A percentile compares a stretch with the other conserved stretches of the same genome.
These are phyloP conservation scores for Durotheca rogersii DNA, from an alignment of 495 filamentous ascomycete species.

Conservation along the genomic window DNA sequence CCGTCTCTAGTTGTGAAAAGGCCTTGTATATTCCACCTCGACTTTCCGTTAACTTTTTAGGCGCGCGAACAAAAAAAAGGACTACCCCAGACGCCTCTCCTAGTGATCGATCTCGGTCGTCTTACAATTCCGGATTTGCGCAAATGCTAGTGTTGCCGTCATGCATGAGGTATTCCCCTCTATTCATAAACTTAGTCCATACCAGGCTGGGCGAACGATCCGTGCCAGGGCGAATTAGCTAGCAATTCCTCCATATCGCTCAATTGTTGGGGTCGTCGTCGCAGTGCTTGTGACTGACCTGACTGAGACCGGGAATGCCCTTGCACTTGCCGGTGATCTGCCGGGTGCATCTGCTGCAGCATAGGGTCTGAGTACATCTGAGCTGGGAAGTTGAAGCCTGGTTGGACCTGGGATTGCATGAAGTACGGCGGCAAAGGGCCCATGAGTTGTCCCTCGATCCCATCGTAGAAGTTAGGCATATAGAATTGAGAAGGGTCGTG, in stretches of 20 bases:
- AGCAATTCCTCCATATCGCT: conserved; percentile 46
- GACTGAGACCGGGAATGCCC: conserved; percentile 32
- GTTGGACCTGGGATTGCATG: conserved; percentile 40
- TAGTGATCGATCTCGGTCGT: conserved; percentile 22
- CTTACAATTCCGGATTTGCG: conserved; percentile 12
- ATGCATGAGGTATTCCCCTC: conserved; percentile 37
- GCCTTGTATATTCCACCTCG: conserved; percentile 9
- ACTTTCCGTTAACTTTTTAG: conserved; percentile 17
- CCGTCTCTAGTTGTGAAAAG: conserved; percentile 4
- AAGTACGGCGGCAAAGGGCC: conserved; percentile 49
- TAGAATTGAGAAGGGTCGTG: conserved; percentile 42
- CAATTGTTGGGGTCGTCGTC: conserved; percentile 34
- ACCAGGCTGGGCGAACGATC: conserved; percentile 34
- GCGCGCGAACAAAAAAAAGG: no score
- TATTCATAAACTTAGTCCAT: conserved; percentile 34
- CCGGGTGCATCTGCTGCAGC: conserved; percentile 29
- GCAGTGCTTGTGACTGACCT: conserved; percentile 15
- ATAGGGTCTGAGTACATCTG: conserved; percentile 44
- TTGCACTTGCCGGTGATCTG: conserved; percentile 28
- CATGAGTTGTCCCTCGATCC: conserved; percentile 49
- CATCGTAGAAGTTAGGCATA: conserved; percentile 47
- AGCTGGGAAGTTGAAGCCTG: conserved; percentile 39
- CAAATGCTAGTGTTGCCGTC: conserved; percentile 18
- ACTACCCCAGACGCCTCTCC: conserved; percentile 21
- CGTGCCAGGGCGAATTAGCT: conserved; percentile 38